Conservation (phyloP, 2,329 filamentous ascomycete species). For the Aspergillus viridinutans region DNA sequence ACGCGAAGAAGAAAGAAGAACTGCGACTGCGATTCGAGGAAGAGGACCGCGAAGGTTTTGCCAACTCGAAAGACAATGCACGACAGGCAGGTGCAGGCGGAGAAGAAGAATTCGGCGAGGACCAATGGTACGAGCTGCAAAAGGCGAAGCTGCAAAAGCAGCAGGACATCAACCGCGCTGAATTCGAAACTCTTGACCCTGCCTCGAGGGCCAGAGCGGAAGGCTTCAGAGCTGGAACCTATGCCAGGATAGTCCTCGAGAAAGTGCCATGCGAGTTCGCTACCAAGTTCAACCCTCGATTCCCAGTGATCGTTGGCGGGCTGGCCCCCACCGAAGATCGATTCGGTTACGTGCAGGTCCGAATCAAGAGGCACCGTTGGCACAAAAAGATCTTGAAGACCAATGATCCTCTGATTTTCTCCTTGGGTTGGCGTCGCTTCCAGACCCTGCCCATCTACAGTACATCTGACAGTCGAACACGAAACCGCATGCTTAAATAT, state of each 20-base stretch:
- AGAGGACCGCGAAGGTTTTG: constrained; percentile 92
- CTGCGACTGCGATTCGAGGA: constrained; percentile 92
- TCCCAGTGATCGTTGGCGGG: constrained; percentile 86
- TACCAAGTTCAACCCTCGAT: constrained; percentile 71
- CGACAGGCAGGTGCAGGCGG: constrained; percentile 62
- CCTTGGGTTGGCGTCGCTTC: constrained; percentile 92
- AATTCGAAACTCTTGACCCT: constrained; percentile 85
- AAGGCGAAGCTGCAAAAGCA: constrained; percentile 95
- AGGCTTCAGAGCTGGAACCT: constrained; percentile 86
- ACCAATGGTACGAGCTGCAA: constrained; percentile 97
- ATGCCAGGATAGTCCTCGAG: constrained; percentile 85
- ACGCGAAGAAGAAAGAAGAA: constrained; percentile 90
- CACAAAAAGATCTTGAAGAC: constrained; percentile 99
- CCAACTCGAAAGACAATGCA: constrained; percentile 76
- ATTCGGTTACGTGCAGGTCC: constrained; percentile 90
- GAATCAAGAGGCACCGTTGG: constrained; percentile 97
- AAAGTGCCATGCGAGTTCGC: constrained; percentile 89
- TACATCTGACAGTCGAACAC: constrained; percentile 86
- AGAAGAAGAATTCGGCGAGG: constrained; percentile 77
- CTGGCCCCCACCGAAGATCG: constrained; percentile 89
- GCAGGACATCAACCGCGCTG: constrained; percentile 90
- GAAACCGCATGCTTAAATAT: constrained; percentile 98
- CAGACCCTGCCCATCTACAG: constrained; percentile 90
- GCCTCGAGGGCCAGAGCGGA: constrained; percentile 78
- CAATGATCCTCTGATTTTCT: constrained; percentile 95